Percentiles rank a stretch among this genome's conserved stretches.
Evolutionary conservation across 495 filamentous ascomycete genomes (phyloP).

Genomic region (Neurospora sp.): DNA sequence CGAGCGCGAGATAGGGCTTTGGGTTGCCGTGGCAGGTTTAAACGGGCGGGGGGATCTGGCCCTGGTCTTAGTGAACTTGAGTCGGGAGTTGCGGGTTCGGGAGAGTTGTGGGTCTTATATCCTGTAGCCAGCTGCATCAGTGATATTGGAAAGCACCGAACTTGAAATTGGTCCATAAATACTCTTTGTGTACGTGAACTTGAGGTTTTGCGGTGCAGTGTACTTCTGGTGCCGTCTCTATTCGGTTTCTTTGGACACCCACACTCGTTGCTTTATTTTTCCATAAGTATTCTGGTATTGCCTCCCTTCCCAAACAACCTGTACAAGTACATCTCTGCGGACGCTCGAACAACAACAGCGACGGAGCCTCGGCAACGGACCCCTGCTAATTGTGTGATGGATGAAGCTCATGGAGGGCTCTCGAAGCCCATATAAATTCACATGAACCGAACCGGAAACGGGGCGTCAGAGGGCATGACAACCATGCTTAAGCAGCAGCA

Average conservation of each 20-base stretch:
- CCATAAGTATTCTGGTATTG: not conserved
- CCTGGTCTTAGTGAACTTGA: not conserved
- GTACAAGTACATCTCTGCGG: not conserved
- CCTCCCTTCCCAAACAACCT: not conserved
- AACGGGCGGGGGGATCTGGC: not conserved
- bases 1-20: not conserved
- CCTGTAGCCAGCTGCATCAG: not conserved
- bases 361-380: not conserved
- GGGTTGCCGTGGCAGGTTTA: not conserved
- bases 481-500: not conserved
- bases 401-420: not conserved
- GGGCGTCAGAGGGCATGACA: not conserved
- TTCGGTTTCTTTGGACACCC: too few species aligned
- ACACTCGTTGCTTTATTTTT: too few species aligned
- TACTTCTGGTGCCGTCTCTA: too few species aligned
- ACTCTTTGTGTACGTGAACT: not conserved
- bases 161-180: not conserved
- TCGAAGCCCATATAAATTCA: not conserved
- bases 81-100: not conserved
- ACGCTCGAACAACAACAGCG: not conserved
- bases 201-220: too few species aligned
- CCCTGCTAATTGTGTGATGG: not conserved
- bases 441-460: not conserved
- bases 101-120: not conserved
- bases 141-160: not conserved